These are phyloP conservation scores for Candida anutae DNA, from an alignment of 1,139 yeast species.

Conservation along the genomic window DNA sequence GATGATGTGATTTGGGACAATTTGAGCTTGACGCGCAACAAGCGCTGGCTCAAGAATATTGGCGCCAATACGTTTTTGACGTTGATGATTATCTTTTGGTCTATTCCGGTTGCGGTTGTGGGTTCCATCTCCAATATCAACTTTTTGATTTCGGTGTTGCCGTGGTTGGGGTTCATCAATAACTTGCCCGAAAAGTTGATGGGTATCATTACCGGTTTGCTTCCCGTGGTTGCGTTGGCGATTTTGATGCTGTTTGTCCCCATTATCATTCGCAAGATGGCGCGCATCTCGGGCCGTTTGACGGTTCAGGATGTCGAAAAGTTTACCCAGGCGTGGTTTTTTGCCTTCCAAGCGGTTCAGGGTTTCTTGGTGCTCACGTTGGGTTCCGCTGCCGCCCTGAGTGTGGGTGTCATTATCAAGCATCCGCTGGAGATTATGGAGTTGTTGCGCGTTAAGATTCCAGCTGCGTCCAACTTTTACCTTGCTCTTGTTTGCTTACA, in stretches of 20 bases:
- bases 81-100: slow-evolving; percentile 66
- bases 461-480: slow-evolving; percentile 68
- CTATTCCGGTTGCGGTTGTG: slow-evolving; percentile 79
- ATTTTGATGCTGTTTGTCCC: slow-evolving; percentile 73
- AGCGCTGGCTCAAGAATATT: slow-evolving; percentile 33
- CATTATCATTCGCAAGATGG: slow-evolving; percentile 60
- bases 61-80: slow-evolving; percentile 39
- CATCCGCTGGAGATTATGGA: slow-evolving; percentile 50
- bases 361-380: slow-evolving; percentile 75
- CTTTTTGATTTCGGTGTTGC: slow-evolving; percentile 52
- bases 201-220: slow-evolving; percentile 67
- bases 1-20: slow-evolving; percentile 82
- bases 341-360: slow-evolving; percentile 83
- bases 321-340: slow-evolving; percentile 80
- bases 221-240: slow-evolving; percentile 64
- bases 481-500: slow-evolving; percentile 42
- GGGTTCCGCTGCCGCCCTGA: slow-evolving; percentile 69
- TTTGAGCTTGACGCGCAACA: slow-evolving; percentile 34
- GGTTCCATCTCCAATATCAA: slow-evolving; percentile 73
- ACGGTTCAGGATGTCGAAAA: slow-evolving; percentile 67
- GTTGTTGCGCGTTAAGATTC: slow-evolving; percentile 51
- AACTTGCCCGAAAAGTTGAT: slow-evolving; percentile 50
- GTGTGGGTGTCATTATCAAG: slow-evolving; percentile 47
- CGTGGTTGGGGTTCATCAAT: slow-evolving; percentile 55
- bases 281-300: slow-evolving; percentile 62